phyloP scores from a whole-genome alignment of 179 eudicot species.

The Spergularia azorica region DNA sequence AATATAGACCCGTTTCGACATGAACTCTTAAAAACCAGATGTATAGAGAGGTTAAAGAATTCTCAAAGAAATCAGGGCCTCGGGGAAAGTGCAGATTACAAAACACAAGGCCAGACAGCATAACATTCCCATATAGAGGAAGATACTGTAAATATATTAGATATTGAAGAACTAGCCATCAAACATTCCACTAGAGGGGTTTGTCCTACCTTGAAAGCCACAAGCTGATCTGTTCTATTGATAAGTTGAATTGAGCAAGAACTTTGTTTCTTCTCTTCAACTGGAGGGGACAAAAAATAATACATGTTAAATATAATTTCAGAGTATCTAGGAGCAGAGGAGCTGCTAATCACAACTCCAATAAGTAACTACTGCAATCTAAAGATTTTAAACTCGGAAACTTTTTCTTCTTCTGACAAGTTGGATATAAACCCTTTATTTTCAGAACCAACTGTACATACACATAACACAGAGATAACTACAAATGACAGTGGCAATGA shows the following conservation, averaged over 20 bases:
- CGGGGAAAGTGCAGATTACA: not conserved
- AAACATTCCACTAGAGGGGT: conserved; percentile 7
- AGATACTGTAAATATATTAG: not conserved
- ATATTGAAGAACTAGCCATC: not conserved
- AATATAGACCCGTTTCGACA: not conserved
- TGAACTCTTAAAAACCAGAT: not conserved
- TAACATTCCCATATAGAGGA: not conserved
- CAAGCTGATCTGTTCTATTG: conserved; percentile 57
- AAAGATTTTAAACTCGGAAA: not conserved
- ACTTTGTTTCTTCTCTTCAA: conserved; percentile 77
- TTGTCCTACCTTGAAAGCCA: conserved; percentile 68
- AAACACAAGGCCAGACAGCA: not conserved
- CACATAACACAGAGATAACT: not conserved
- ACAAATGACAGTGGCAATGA: not conserved
- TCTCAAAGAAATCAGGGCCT: not conserved
- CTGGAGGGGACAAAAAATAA: conserved; percentile 32
- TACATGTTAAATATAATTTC: not conserved
- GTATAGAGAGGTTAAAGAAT: not conserved
- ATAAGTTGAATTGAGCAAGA: conserved; percentile 61
- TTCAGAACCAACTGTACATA: not conserved
- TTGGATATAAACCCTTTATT: not conserved
- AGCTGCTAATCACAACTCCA: not conserved
- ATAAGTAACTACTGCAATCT: not conserved
- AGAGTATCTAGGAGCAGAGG: not conserved
- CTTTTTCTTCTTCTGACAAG: too few relatives aligned